Base-by-base conservation (phyloP, 441 rosid genomes). In the Hura crepitans region DNA sequence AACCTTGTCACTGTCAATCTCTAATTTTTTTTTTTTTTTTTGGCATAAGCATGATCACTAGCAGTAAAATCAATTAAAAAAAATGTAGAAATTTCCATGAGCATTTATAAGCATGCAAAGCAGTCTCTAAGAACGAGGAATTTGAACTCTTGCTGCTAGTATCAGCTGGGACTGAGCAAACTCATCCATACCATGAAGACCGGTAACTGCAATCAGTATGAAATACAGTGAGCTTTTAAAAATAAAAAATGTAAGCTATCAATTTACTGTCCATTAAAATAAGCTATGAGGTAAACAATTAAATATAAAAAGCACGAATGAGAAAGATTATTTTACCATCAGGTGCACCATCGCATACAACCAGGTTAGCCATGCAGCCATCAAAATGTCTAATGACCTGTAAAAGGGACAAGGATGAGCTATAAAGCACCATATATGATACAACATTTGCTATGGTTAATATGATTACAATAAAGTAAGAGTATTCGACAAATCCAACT, bases 181-280 rank as follows among this genome's bases (percentile, higher is more conserved):
- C 78, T 95, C 98, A 83, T 95, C 98, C 98, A 95, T 89, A 81
- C 92, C 99, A 75, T 92, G 99, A 80, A 92, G 96, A 77, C 98
- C 98, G 4, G 98, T 92, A 62, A 95, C 99, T 92, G 82, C 79
- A 81, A 77, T 56, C 62, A 77, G 43, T 68, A 81, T 13, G 10
- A 49, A 72, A 45, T 13, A 72, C 53, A 73, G 43, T 42, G 67
- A 73, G 67, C 55, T 63, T 69, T 47, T 49, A 53, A 58, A 75
- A 63, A 55, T 50, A 45, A 22, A 68, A 72, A 45, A 30, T 33
- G n/a, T n/a, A n/a, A n/a, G n/a, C n/a, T n/a, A 64, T 14, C 39
- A 42, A 1, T 42, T 18, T 15, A 50, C 14, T 33, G 67, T 20
- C 23, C 37, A 30, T 14, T 47, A 47, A 33, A 12, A 13, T 15